Base-by-base conservation (phyloP, 106 monocot genomes). In the Cymbidium sinense region DNA sequence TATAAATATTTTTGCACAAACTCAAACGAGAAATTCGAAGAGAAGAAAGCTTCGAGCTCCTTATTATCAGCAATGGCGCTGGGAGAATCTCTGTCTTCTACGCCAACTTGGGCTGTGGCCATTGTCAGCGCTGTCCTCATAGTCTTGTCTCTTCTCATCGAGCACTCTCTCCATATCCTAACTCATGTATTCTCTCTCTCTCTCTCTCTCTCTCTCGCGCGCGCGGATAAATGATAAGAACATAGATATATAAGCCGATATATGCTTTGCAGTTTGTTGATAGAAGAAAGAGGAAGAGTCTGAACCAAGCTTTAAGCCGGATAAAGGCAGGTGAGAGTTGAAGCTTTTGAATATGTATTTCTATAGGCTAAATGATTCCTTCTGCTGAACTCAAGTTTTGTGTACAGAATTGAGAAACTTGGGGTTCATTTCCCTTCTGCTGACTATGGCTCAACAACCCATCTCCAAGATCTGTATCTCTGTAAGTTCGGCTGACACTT, bases 391-490 rank as follows among this genome's bases (percentile, higher is more conserved):
- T 44, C 11, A 27, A 20, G 27, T 74, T 18, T 37, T 31, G 29
- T 80, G n/a, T 18, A 47, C 47, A 84, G 84, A 84, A 28, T 61
- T 84, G 80, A 84, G 80, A 62, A 84, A 58, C 20, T 77, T 84
- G 55, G 84, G 84, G 4, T 81, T 84, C 77, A 84, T 81, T 50
- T 77, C 84, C 15, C 64, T 81, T 36, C n/a, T 84, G 39, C 67
- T 84, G 77, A 84, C 84, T 7, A 64, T 84, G 55, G 77, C 84
- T 7, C 44, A 77, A 43, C 80, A 84, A 19, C 80, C 80, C 1
- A 74, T 84, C 41, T 80, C 84, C 18, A 84, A 81, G 73, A 84
- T 84, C 77, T 84, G 84, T 73, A 81, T 84, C 43, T 34, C 77
- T 1, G 70, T 29, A 35, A 80, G 44, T 20, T 25, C 75, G 72